Base-by-base conservation (phyloP, 768 basidiomycete genomes). In the Kwoniella dejecticola region DNA sequence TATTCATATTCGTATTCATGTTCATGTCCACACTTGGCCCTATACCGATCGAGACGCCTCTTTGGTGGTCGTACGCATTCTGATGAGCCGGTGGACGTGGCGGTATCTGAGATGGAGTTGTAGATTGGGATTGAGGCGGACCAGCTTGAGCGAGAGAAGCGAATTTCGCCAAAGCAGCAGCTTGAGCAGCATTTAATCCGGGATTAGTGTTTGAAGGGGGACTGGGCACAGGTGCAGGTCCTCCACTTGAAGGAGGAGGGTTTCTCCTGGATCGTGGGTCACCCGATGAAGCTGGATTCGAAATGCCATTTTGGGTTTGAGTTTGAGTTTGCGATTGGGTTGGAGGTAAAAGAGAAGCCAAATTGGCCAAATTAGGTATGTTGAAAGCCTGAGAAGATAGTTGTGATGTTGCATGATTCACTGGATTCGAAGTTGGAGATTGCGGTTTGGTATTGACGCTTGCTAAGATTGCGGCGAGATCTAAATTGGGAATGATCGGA, bases 381-480 rank as follows among this genome's bases (percentile, higher is more conserved):
- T 40, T 29, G 24, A 45, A 15, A 13, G 53, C 40, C n/a, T 36
- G 42, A 17, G 30, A 15, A 17, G 19, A 19, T 11, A 23, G 3
- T 36, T 11, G 31, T 8, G 19, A 6, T 31, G 55, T 4, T 45
- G 44, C 7, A 21, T 58, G 54, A 17, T n/a, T n/a, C 48, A 24
- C 44, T 41, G 45, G n/a, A 24, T 47, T 24, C 19, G 46, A 8
- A n/a, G 45, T 42, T 33, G 49, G 53, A n/a, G 17, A 7, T 50
- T 40, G 44, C 21, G 27, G 60, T 45, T 66, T 63, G n/a, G n/a
- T n/a, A 6, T 38, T 61, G 19, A 57, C 63, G 31, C 50, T 55
- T 7, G 72, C 72, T 19, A 74, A 52, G 36, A 75, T 59, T 13
- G 73, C 60, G 12, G 73, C 70, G 13, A 75, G 50, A 26, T 74